These are phyloP conservation scores for Tolypocladium ovalisporum DNA, from an alignment of 2,329 filamentous ascomycete species.

Conservation along the genomic window DNA sequence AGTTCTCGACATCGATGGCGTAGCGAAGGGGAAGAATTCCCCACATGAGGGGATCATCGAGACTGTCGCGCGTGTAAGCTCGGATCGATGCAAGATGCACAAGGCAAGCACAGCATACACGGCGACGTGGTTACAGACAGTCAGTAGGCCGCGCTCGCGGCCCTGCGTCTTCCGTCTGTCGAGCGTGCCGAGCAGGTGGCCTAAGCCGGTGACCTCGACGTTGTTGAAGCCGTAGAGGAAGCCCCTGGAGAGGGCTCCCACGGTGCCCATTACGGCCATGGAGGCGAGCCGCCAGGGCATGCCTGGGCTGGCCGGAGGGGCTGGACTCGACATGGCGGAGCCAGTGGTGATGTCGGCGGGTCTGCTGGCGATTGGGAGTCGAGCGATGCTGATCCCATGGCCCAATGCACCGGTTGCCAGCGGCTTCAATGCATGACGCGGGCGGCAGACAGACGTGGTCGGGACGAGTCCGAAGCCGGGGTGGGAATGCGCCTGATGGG, in stretches of 20 bases:
- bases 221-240: constrained; percentile 69
- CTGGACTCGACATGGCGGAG: constrained; percentile 9
- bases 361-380: neutral
- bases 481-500: neutral
- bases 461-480: neutral
- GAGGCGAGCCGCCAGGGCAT: constrained; percentile 64
- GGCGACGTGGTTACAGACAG: constrained; percentile 40
- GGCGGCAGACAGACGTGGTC: neutral
- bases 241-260: constrained; percentile 56
- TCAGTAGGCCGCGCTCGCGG: constrained; percentile 69
- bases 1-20: constrained; percentile 58
- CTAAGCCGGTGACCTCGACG: constrained; percentile 66
- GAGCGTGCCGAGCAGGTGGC: constrained; percentile 62
- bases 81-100: neutral
- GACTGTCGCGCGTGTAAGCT: constrained; percentile 32
- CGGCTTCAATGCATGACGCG: neutral
- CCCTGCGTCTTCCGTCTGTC: constrained; percentile 57
- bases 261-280: constrained; percentile 61
- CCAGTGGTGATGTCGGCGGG: neutral
- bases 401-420: neutral
- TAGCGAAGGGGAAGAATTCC: constrained; percentile 72
- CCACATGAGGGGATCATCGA: constrained; percentile 94
- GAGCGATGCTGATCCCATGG: neutral
- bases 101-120: constrained; percentile 16
- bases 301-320: constrained; percentile 35